Evolutionary conservation across 129 eudicot genomes (phyloP), one percentile per base, ranked within the genome.

Genomic region (Silybum marianum): DNA sequence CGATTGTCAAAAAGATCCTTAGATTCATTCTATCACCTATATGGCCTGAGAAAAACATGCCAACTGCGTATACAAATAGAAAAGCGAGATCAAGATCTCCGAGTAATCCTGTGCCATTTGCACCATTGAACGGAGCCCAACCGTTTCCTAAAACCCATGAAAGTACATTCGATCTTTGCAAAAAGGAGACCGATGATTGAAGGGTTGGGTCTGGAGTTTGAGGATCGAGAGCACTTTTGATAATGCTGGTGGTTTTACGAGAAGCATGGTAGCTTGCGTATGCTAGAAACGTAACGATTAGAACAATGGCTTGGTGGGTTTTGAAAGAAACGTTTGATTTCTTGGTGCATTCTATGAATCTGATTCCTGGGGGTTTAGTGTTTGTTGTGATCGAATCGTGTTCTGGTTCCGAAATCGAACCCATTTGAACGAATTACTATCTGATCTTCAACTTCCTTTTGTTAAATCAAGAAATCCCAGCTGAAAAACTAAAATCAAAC

Each of bases 201-300:
- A 85, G 79, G 81, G 80, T 51, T 18, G 51, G 58, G 4, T 85
- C 78, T 0, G 88, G 84, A 6, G 97, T 74, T 77, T 87, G 90
- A 1, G 99, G 99, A 63, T 96, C 99, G n/a, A 96, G 97, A 6
- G 99, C 98, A 80, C 92, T 91, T 83, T 96, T 96, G 60, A 96
- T 91, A 42, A 94, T 86, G 87, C 98, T 94, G 12, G 91, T 85
- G 74, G 98, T 94, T 86, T 94, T 94, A 19, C 98, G 81, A 36
- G 98, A 67, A 18, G 95, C 95, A 66, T 94, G 98, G 85, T 88
- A 94, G 81, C 86, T 76, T 71, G 94, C 69, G 42, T 94, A 94
- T 7, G 98, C 98, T 71, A 90, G 84, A 66, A 94, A 94, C 13
- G 98, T 94, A 5, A 94, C 90, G 28, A 90, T 71, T 51, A 94